Evolutionary conservation across 805 yeast species (phyloP).

Genomic region (Maudiozyma pseudohumilis): DNA sequence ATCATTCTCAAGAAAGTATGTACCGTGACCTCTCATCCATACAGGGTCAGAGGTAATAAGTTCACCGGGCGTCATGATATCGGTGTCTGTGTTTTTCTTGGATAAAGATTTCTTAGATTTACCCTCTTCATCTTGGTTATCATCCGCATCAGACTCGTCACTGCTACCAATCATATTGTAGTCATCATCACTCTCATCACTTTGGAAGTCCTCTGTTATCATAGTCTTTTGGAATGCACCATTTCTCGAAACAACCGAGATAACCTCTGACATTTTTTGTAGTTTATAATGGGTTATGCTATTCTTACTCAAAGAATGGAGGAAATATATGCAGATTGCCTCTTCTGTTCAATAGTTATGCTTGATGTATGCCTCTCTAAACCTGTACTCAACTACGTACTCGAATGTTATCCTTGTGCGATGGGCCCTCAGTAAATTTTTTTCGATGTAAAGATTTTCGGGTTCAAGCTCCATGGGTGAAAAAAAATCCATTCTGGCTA

Average conservation of each 20-base stretch:
- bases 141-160: constrained; percentile 31
- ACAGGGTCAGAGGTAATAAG: constrained; percentile 88
- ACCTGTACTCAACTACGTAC: no score
- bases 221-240: constrained; percentile 21
- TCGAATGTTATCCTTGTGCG: no score
- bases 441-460: no score
- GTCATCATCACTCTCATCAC: constrained; percentile 33
- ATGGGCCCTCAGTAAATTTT: no score
- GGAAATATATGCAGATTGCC: no score
- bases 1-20: constrained; percentile 63
- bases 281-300: no score
- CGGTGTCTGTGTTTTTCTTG: constrained; percentile 20
- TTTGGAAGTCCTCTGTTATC: constrained; percentile 5
- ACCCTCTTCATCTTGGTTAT: constrained; percentile 23
- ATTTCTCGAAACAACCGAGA: constrained; percentile 19
- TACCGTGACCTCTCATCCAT: constrained; percentile 99
- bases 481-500: no score
- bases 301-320: no score
- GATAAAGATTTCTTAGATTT: constrained; percentile 12
- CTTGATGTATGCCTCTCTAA: no score
- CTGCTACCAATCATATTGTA: not conserved
- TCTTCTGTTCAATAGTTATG: no score
- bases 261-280: constrained; percentile 21
- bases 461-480: no score
- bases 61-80: constrained; percentile 89